Base-by-base conservation (phyloP, 306 rosid genomes). In the Ormosia semicastrata region DNA sequence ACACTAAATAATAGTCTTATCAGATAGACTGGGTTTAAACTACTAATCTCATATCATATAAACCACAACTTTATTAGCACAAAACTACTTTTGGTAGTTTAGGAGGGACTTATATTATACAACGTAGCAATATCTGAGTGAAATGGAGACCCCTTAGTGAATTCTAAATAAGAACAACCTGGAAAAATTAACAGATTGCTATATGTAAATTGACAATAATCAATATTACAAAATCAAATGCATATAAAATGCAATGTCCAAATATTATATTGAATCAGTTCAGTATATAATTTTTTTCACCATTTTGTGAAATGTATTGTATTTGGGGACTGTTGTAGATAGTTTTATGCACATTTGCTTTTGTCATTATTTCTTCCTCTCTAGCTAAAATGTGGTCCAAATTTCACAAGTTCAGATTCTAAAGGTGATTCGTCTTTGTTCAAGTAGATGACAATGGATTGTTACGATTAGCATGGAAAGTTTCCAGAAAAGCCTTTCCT, bases 321-420 rank as follows among this genome's bases (percentile, higher is more conserved):
- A 88, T 86, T 76, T 92, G 97, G 0, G 99, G 99, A 50, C 99
- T 98, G 81, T 66, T 82, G 77, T 80, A 93, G 66, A 92, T 92
- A 81, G 88, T 87, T 87, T 95, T 93, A 80, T 95, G 98, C 73
- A 95, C 96, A 84, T 93, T 90, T 14, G 99, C 99, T 83, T 91
- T 90, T 75, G 94, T 95, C 89, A 92, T 95, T 37, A 95, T 96
- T 85, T 95, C 98, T 87, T 93, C 98, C 88, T 95, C 99, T 85
- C 99, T 89, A 13, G 99, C 99, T 44, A 95, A 88, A 89, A 93
- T 97, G 41, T 96, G 98, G 91, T 95, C 99, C 91, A 95, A 81
- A 76, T 92, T 95, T 71, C 99, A 84, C 90, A 93, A 81, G 88
- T 95, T 95, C 89, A 95, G 24, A 24, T 24, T 24, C 24, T 24